Conservation (phyloP, 352 stramenopile genomes). For the Phytophthora meadii region DNA sequence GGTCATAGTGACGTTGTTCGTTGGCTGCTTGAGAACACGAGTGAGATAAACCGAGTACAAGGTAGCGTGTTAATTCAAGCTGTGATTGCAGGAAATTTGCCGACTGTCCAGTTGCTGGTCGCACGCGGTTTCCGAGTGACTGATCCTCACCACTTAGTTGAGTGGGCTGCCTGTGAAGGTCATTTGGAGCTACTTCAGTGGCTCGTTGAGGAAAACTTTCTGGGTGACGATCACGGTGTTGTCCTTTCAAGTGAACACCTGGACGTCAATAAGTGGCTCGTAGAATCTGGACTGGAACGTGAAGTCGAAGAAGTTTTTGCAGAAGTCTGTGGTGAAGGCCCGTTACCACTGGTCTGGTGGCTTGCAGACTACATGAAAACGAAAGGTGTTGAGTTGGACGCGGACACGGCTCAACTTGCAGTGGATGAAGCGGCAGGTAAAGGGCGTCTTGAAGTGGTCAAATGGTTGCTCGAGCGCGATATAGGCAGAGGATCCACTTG, state of each 20-base stretch:
- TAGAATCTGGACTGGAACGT: neutral
- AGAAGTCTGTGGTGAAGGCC: neutral
- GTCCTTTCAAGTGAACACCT: slow-evolving; percentile 3
- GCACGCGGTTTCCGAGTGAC: neutral
- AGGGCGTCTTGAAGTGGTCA: neutral
- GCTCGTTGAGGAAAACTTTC: slow-evolving; percentile 4
- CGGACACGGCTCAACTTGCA: neutral
- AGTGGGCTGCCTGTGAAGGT: neutral
- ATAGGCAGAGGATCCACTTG: neutral
- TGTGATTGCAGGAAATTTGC: neutral
- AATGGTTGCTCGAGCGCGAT: neutral
- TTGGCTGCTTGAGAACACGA: slow-evolving; percentile 1
- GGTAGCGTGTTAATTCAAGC: neutral
- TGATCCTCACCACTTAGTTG: neutral
- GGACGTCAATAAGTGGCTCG: slow-evolving; percentile 11
- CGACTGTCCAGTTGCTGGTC: neutral
- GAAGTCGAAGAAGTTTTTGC: neutral
- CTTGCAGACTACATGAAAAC: slow-evolving; percentile 1
- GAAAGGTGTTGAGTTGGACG: neutral
- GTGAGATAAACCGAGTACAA: neutral
- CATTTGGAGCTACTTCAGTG: slow-evolving; percentile 8
- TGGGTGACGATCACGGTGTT: neutral
- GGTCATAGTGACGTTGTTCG: slow-evolving; percentile 2
- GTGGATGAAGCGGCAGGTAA: neutral
- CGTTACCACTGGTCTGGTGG: slow-evolving; percentile 13